phyloP scores from a whole-genome alignment of 495 filamentous ascomycete genomes.

The Evernia prunastri region DNA sequence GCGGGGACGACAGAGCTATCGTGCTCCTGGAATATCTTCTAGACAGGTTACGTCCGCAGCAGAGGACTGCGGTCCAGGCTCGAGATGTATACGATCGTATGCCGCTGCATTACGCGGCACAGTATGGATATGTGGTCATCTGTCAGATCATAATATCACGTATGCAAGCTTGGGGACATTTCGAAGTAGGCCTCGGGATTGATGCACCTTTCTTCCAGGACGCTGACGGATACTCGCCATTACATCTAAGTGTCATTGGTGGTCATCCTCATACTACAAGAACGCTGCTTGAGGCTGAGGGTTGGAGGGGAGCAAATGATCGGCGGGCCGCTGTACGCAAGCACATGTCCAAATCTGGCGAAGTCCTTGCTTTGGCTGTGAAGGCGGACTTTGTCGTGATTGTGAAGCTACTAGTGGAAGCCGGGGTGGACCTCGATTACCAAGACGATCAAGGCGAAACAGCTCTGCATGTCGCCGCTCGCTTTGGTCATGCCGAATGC shows the following conservation, averaged over 20 bases:
- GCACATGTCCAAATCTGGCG: slow-evolving; percentile 73
- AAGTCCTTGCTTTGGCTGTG: slow-evolving; percentile 79
- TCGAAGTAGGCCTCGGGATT: slow-evolving; percentile 75
- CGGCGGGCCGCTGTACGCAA: slow-evolving; percentile 57
- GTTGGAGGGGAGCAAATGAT: slow-evolving; percentile 54
- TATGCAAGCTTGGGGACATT: slow-evolving; percentile 84
- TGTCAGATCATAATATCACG: slow-evolving; percentile 81
- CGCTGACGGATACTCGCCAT: slow-evolving; percentile 79
- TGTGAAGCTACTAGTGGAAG: slow-evolving; percentile 78
- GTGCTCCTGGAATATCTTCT: slow-evolving; percentile 68
- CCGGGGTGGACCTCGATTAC: slow-evolving; percentile 89
- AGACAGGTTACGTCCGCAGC: slow-evolving; percentile 58
- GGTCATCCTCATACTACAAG: slow-evolving; percentile 83
- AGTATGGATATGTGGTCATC: slow-evolving; percentile 84
- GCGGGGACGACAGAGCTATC: slow-evolving; percentile 66
- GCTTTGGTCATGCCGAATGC: slow-evolving; percentile 78
- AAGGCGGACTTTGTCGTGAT: slow-evolving; percentile 78
- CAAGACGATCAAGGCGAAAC: slow-evolving; percentile 91
- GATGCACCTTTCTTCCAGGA: slow-evolving; percentile 86
- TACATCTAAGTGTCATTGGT: slow-evolving; percentile 87
- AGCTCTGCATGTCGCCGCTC: slow-evolving; percentile 84
- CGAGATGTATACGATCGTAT: slow-evolving; percentile 77
- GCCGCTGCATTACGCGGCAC: slow-evolving; percentile 90
- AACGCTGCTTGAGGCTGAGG: slow-evolving; percentile 70
- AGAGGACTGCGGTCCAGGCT: slow-evolving; percentile 59